Base-by-base conservation (phyloP, 257 asterid species). In the Lycium barbarum region DNA sequence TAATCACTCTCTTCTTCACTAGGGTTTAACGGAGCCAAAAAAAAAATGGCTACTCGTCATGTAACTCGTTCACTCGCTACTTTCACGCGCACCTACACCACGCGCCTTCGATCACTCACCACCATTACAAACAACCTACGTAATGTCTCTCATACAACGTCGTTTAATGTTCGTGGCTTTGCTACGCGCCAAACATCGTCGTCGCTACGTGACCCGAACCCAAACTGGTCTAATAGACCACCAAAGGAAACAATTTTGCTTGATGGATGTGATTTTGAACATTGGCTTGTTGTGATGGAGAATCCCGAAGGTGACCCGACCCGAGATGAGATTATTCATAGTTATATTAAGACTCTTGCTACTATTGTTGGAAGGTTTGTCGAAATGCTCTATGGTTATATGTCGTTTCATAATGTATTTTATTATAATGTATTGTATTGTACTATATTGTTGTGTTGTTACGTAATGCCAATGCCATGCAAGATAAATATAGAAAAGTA, bases 191-290 rank as follows among this genome's bases (percentile, higher is more conserved):
- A 85, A 79, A 93, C 95, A 14, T 61, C 93, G 20, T 89, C 97
- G 0, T 97, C 98, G 0, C 91, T 95, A 54, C 94, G 82, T 57
- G 97, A 97, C 68, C 97, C 96, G 38, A 95, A 94, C 89, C 98
- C 98, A 57, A 97, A 97, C 85, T 95, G 95, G 95, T 90, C 98
- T 33, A 95, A 94, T 73, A 93, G 99, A 0, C 99, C 98, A 9
- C 99, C 98, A 0, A 95, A 94, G 86, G 98, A 97, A 93, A 95
- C 98, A 17, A 95, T 96, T 35, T 67, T 67, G 81, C 80, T 68
- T 0, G 79, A 53, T 10, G 80, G 85, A 13, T 83, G 85, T 18
- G 85, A 83, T 20, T 83, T 65, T 40, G 78, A 83, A 26, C 85
- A 83, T 47, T 83, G 85, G 85, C 85, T 83, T 83, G 80, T 83